Base-by-base conservation (phyloP, 2,329 filamentous ascomycete genomes). In the Nothophoma quercina region DNA sequence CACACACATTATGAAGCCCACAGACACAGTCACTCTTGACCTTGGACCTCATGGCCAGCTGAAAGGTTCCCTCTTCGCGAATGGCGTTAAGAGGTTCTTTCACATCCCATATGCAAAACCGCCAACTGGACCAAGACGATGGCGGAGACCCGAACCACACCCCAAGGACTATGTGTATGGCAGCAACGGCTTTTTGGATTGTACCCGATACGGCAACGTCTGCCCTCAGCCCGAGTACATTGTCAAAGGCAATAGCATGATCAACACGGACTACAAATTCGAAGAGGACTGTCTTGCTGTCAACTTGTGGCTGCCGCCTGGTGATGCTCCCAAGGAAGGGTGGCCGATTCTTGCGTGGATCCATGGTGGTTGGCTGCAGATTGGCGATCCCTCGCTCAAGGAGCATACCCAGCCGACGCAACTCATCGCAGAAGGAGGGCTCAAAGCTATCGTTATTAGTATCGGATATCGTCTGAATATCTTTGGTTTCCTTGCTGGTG, bases 391-490 rank as follows among this genome's bases (percentile, higher is more conserved):
- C 9, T 45, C 48, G 5, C 30, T 51, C 10, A 51, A 33, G 7
- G 43, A 48, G 16, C 32, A 44, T 9, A 34, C 44, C 5, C 43
- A 54, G 21, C 44, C 51, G 9, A 54, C 51, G 15, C 43, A 54
- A 36, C 39, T 54, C 21, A 25, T 54, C 18, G 30, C 51, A 25
- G 44, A 48, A 22, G 51, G 44, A 2, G 45, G 51, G 1, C 33
- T 54, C 1, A 21, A 50, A 26, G 51, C 51, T 8, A 51, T 51
- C n/a, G 46, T 55, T 5, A 13, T 55, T 5, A 49, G 44, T 15
- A 51, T 55, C 18, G 46, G 46, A 7, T 55, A 55, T 23, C 51
- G 51, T 21, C 18, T 55, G 18, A 55, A 55, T 15, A 50, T 55
- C 16, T 45, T 55, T 18, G 51, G 51, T 4, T 55, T 55, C 15